Percentiles rank a stretch among this genome's conserved stretches.
These are phyloP conservation scores for Cutaneotrichosporon arboriforme DNA, from an alignment of 1,284 basidiomycete genomes.

Conservation along the genomic window DNA sequence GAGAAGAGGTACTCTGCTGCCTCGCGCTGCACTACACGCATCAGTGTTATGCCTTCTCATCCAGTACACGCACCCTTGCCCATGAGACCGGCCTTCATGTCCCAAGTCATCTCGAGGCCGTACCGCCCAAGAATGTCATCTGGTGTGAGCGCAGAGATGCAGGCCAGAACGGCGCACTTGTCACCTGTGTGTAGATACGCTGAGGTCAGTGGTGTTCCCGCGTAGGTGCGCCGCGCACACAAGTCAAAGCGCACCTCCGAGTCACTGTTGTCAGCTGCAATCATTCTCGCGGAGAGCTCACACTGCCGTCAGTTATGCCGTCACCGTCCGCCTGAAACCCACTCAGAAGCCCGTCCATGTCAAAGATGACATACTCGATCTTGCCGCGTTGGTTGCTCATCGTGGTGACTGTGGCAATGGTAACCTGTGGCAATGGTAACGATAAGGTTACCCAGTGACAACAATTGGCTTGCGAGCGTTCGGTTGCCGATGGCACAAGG, in stretches of 20 bases:
- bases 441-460: neutral
- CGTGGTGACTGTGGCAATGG: neutral
- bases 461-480: neutral
- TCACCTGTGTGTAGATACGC: conserved; percentile 46
- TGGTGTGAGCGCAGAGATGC: conserved; percentile 9
- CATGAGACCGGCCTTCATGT: conserved; percentile 48
- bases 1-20: conserved; percentile 41
- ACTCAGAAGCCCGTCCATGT: conserved; percentile 48
- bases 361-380: conserved; percentile 48
- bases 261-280: conserved; percentile 25
- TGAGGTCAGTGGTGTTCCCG: conserved; percentile 13
- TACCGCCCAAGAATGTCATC: conserved; percentile 45
- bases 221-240: neutral
- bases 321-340: neutral
- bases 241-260: conserved; percentile 24
- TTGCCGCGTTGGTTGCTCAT: conserved; percentile 17
- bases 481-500: too few relatives aligned
- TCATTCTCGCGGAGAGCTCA: conserved; percentile 12
- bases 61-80: conserved; percentile 44
- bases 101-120: conserved; percentile 45
- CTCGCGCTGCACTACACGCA: conserved; percentile 25
- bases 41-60: neutral
- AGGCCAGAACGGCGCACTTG: conserved; percentile 18
- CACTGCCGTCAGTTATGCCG: conserved; percentile 21
- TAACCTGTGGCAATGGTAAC: neutral